These are phyloP conservation scores for Cyberlindnera euphorbiae DNA, from an alignment of 805 yeast species.

Conservation along the genomic window DNA sequence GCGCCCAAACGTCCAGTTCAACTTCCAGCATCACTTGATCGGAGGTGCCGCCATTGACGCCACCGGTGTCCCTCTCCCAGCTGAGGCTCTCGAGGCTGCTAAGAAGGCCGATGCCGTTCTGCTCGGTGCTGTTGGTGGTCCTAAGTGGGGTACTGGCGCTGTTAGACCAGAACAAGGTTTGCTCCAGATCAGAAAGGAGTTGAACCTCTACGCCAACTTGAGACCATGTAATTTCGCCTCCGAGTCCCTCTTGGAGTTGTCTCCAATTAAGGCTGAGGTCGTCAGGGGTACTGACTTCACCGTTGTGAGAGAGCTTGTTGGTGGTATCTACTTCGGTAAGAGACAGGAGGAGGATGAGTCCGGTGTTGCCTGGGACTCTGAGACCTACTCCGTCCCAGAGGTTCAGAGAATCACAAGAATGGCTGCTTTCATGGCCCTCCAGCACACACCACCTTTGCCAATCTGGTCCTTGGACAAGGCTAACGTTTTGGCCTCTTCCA, in stretches of 20 bases:
- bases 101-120: slow-evolving; percentile 91
- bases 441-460: slow-evolving; percentile 89
- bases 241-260: slow-evolving; percentile 75
- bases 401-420: slow-evolving; percentile 94
- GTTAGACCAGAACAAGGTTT: slow-evolving; percentile 98
- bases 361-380: slow-evolving; percentile 91
- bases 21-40: slow-evolving; percentile 78
- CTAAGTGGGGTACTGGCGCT: slow-evolving; percentile 96
- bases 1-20: slow-evolving; percentile 55
- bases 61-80: slow-evolving; percentile 87
- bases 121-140: slow-evolving; percentile 98
- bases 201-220: slow-evolving; percentile 90
- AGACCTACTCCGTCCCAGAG: slow-evolving; percentile 85
- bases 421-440: slow-evolving; percentile 97
- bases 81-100: slow-evolving; percentile 75
- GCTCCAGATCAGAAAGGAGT: slow-evolving; percentile 88
- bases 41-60: slow-evolving; percentile 99
- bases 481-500: slow-evolving; percentile 91
- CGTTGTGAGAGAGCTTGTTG: slow-evolving; percentile 94
- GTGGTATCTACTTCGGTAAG: slow-evolving; percentile 97
- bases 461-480: slow-evolving; percentile 97
- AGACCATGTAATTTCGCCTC: slow-evolving; percentile 94
- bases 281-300: slow-evolving; percentile 89
- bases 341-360: slow-evolving; percentile 87
- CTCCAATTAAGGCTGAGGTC: slow-evolving; percentile 81